phyloP scores from a whole-genome alignment of 192 early-diverging fungal species.

The Rhizoclosmatium globosum region DNA sequence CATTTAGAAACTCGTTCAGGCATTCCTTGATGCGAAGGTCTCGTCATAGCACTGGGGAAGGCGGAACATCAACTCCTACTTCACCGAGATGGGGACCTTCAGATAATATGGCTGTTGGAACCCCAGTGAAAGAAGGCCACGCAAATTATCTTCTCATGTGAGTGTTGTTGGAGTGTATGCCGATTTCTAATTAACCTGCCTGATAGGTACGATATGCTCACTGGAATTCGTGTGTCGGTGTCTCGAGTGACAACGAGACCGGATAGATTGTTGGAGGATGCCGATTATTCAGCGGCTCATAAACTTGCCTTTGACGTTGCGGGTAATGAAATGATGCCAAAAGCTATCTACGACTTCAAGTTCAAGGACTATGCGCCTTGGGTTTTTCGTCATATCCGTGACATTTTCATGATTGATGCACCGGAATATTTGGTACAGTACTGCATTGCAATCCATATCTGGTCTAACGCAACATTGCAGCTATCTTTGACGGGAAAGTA shows the following conservation, averaged over 20 bases:
- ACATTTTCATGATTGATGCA: slow-evolving; percentile 88
- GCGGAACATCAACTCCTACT: background rate
- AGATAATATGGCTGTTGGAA: slow-evolving; percentile 64
- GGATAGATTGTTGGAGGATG: slow-evolving; percentile 59
- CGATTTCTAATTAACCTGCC: background rate
- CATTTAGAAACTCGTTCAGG: background rate
- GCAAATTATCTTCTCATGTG: slow-evolving; percentile 92
- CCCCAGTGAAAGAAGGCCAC: slow-evolving; percentile 91
- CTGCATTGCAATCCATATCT: background rate
- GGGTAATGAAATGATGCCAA: slow-evolving; percentile 95
- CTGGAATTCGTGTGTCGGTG: slow-evolving; percentile 92
- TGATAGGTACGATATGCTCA: slow-evolving; percentile 91
- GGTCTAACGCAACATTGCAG: slow-evolving; percentile 41
- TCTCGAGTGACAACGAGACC: slow-evolving; percentile 87
- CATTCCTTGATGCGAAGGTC: background rate
- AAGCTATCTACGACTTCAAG: slow-evolving; percentile 96
- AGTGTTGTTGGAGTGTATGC: background rate
- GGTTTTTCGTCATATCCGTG: slow-evolving; percentile 92
- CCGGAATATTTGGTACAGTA: slow-evolving; percentile 89
- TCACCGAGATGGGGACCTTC: background rate
- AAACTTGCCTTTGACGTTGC: slow-evolving; percentile 96
- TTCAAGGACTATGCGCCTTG: slow-evolving; percentile 99
- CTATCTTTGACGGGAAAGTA: slow-evolving; percentile 95
- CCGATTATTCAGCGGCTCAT: slow-evolving; percentile 88
- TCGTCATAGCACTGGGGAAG: background rate